Evolutionary conservation across 176 grass and related monocot species (phyloP).

Genomic region (Phoenix dactylifera): DNA sequence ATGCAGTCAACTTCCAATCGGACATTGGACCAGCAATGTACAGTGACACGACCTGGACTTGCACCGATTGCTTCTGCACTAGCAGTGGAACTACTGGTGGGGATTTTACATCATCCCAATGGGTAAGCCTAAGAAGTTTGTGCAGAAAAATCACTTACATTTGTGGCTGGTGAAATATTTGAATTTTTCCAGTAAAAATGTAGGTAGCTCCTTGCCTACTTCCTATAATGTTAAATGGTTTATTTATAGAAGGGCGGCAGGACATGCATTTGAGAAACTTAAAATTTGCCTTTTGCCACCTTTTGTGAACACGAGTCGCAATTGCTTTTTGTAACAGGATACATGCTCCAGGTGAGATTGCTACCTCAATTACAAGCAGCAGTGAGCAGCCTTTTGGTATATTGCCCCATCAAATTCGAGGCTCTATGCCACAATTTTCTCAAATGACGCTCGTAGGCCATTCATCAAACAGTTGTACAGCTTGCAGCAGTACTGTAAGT

Average conservation of each 20-base stretch:
- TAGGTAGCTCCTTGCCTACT: too few species aligned
- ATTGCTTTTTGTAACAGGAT: conserved; percentile 41
- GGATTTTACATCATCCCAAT: conserved; percentile 79
- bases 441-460: conserved; percentile 75
- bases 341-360: conserved; percentile 74
- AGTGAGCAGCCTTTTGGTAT: conserved; percentile 38
- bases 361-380: conserved; percentile 30
- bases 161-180: too few species aligned
- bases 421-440: conserved; percentile 61
- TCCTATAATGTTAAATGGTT: too few species aligned
- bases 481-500: conserved; percentile 68
- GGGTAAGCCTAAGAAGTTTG: conserved; percentile 32
- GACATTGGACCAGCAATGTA: conserved; percentile 94
- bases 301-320: not conserved
- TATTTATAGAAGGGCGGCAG: too few species aligned
- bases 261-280: too few species aligned
- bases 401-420: conserved; percentile 85
- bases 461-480: conserved; percentile 75
- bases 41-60: conserved; percentile 88
- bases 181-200: too few species aligned
- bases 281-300: too few species aligned
- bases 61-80: conserved; percentile 74
- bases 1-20: conserved; percentile 82
- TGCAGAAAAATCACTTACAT: not conserved
- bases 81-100: conserved; percentile 65